These are phyloP conservation scores for Alternaria novae-zelandiae DNA, from an alignment of 2,329 filamentous ascomycete genomes.

Conservation along the genomic window DNA sequence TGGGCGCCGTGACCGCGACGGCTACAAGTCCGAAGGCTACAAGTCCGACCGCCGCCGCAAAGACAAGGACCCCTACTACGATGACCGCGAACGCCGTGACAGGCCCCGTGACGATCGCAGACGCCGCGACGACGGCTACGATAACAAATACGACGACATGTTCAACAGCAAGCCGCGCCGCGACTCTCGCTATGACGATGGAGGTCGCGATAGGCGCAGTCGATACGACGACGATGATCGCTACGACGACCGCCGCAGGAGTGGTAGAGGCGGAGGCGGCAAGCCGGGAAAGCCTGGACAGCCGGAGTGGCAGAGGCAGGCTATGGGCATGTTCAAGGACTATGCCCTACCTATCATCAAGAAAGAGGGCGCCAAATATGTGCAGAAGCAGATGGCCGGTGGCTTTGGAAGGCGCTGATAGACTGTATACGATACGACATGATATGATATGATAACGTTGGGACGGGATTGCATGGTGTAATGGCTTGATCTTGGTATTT, in stretches of 20 bases:
- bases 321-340: conserved; percentile 39
- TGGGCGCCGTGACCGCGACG: conserved; percentile 26
- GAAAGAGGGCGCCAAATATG: conserved; percentile 39
- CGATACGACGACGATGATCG: conserved; percentile 21
- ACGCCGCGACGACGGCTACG: conserved; percentile 23
- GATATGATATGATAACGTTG: background rate
- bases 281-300: conserved; percentile 23
- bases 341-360: conserved; percentile 45
- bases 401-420: conserved; percentile 24
- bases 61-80: conserved; percentile 8
- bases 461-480: background rate
- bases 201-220: conserved; percentile 4
- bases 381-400: conserved; percentile 37
- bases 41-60: conserved; percentile 14
- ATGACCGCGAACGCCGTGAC: conserved; percentile 25
- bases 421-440: background rate
- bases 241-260: conserved; percentile 15
- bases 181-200: conserved; percentile 21
- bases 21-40: conserved; percentile 30
- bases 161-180: conserved; percentile 21
- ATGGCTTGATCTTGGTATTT: background rate
- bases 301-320: conserved; percentile 41
- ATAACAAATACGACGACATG: conserved; percentile 29
- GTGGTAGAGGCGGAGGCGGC: conserved; percentile 14
- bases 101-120: conserved; percentile 20